Percentiles rank a stretch among this genome's conserved stretches.
Conservation (phyloP, 1,284 basidiomycete species). For the Exobasidium rhododendri region DNA sequence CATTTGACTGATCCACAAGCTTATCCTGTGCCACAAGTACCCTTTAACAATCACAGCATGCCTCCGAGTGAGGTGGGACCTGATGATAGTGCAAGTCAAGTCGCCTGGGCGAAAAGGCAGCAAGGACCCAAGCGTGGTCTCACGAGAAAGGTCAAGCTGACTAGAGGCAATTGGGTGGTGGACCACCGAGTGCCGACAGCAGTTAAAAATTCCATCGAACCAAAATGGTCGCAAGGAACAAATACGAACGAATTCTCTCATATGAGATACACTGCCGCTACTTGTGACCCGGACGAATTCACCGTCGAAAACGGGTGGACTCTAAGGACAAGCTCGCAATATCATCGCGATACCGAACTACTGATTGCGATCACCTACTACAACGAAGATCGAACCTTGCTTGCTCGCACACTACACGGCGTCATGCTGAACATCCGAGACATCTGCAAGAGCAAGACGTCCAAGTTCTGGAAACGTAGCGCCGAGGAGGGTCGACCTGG, state of each 20-base stretch:
- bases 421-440: constrained; percentile 98
- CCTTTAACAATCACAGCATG: constrained; percentile 20
- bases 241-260: constrained; percentile 73
- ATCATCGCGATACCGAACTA: constrained; percentile 85
- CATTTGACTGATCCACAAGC: neutral
- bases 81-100: constrained; percentile 19
- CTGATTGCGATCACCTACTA: constrained; percentile 67
- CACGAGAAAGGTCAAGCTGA: constrained; percentile 80
- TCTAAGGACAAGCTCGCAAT: constrained; percentile 73
- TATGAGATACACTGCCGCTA: constrained; percentile 76
- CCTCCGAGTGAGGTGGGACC: constrained; percentile 28
- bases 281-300: constrained; percentile 92
- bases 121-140: constrained; percentile 55
- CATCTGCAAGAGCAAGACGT: constrained; percentile 91
- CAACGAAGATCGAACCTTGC: constrained; percentile 90
- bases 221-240: constrained; percentile 62
- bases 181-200: constrained; percentile 74
- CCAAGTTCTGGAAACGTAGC: constrained; percentile 70
- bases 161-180: constrained; percentile 60
- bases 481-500: constrained; percentile 65
- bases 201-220: constrained; percentile 77
- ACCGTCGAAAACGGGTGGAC: constrained; percentile 66
- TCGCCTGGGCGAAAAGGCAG: constrained; percentile 54
- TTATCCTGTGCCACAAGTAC: constrained; percentile 20
- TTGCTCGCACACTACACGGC: constrained; percentile 72